phyloP scores from a whole-genome alignment of 805 yeast genomes.

The Kregervanrija fluxuum region DNA sequence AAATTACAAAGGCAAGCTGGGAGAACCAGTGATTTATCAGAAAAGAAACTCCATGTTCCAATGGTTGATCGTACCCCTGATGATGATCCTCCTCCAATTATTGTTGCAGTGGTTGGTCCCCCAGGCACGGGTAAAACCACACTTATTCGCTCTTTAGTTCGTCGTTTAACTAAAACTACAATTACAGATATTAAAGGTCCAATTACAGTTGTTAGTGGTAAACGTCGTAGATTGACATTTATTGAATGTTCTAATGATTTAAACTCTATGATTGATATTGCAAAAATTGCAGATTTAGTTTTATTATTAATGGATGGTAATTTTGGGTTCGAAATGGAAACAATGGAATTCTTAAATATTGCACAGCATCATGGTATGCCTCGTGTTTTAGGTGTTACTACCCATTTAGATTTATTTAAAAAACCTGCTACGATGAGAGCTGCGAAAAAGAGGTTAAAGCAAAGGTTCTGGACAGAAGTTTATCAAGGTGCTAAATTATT shows the following conservation, averaged over 20 bases:
- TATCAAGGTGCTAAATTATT: slow-evolving; percentile 96
- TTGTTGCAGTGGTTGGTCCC: slow-evolving; percentile 96
- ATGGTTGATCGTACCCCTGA: slow-evolving; percentile 97
- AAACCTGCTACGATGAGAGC: slow-evolving; percentile 84
- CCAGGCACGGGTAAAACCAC: slow-evolving; percentile 98
- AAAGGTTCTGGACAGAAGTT: slow-evolving; percentile 98
- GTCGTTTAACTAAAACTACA: slow-evolving; percentile 82
- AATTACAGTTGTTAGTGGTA: slow-evolving; percentile 92
- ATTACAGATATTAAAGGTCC: slow-evolving; percentile 89
- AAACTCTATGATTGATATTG: slow-evolving; percentile 93
- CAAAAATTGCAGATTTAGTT: slow-evolving; percentile 91
- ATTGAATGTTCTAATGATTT: slow-evolving; percentile 89
- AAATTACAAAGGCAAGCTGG: slow-evolving; percentile 78
- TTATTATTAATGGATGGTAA: slow-evolving; percentile 89
- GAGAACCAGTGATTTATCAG: slow-evolving; percentile 76
- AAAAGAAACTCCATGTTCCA: slow-evolving; percentile 87
- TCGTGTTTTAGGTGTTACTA: slow-evolving; percentile 87
- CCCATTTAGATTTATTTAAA: slow-evolving; percentile 91
- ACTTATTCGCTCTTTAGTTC: slow-evolving; percentile 77
- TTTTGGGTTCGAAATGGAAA: slow-evolving; percentile 98
- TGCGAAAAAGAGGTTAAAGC: slow-evolving; percentile 84
- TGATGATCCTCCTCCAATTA: slow-evolving; percentile 94
- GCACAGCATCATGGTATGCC: slow-evolving; percentile 99
- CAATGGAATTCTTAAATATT: slow-evolving; percentile 94
- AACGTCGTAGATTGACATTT: slow-evolving; percentile 84